phyloP scores from a whole-genome alignment of 352 stramenopile species.

The Ophiocytium majus region DNA sequence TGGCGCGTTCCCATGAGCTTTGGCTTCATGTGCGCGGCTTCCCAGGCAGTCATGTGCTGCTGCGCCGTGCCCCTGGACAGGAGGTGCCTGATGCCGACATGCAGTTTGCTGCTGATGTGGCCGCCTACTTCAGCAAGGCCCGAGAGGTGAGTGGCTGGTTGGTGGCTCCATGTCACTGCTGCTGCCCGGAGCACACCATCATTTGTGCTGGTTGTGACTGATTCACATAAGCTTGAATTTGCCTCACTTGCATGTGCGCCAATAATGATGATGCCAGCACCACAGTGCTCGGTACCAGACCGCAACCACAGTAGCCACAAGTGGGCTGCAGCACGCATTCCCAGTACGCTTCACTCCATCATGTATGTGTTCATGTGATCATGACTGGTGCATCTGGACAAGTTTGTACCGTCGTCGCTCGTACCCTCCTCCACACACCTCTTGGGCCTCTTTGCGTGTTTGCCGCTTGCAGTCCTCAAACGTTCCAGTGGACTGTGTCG shows the following conservation, averaged over 20 bases:
- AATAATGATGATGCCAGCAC: too few species aligned
- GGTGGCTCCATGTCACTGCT: conserved; percentile 1
- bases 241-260: not conserved
- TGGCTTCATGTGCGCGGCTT: conserved; percentile 53
- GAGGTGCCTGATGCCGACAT: conserved; percentile 39
- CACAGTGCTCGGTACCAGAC: too few species aligned
- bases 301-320: too few species aligned
- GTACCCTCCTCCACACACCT: too few species aligned
- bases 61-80: conserved; percentile 41
- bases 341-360: too few species aligned
- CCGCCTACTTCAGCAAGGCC: conserved; percentile 54
- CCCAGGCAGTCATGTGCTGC: conserved; percentile 44
- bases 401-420: too few species aligned
- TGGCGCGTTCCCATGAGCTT: conserved; percentile 45
- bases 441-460: too few species aligned
- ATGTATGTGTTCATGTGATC: too few species aligned
- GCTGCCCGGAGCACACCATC: not conserved
- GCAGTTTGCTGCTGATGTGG: conserved; percentile 47
- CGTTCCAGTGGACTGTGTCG: conserved; percentile 47
- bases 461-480: conserved; percentile 42
- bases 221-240: not conserved
- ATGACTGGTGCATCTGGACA: too few species aligned
- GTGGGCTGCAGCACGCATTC: too few species aligned
- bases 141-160: conserved; percentile 34
- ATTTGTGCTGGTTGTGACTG: not conserved